Evolutionary conservation across 257 asterid genomes (phyloP).

Genomic region (Thymus mandschuricus): DNA sequence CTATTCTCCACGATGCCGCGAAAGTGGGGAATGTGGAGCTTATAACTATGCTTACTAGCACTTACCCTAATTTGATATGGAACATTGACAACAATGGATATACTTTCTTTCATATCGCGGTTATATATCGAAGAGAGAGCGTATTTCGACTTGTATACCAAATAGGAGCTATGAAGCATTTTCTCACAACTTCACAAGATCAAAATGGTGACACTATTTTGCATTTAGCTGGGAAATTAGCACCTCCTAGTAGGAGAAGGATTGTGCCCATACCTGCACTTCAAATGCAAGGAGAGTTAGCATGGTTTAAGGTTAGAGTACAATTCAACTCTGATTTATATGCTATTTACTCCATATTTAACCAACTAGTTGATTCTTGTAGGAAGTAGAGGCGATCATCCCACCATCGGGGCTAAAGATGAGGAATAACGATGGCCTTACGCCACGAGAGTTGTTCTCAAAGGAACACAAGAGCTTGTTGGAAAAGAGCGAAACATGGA

Average conservation of each 20-base stretch:
- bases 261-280: not conserved
- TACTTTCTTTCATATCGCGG: constrained; percentile 11
- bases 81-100: not conserved
- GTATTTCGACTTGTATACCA: constrained; percentile 22
- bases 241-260: not conserved
- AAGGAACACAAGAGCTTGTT: not conserved
- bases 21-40: constrained; percentile 28
- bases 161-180: not conserved
- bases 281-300: constrained; percentile 2
- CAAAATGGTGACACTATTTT: not conserved
- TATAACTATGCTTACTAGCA: constrained; percentile 19
- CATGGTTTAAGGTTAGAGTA: constrained; percentile 7
- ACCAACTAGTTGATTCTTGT: no score
- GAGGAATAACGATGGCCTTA: not conserved
- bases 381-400: not conserved
- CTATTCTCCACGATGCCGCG: constrained; percentile 26
- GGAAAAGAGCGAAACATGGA: not conserved
- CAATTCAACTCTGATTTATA: no score
- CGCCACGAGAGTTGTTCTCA: not conserved
- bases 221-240: not conserved
- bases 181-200: not conserved
- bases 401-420: not conserved
- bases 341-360: no score
- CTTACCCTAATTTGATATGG: constrained; percentile 25
- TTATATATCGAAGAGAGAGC: constrained; percentile 4